Evolutionary conservation across 371 early-diverging fungal genomes (phyloP), one percentile per base, ranked within the genome.

Genomic region (Mortierella sp.): DNA sequence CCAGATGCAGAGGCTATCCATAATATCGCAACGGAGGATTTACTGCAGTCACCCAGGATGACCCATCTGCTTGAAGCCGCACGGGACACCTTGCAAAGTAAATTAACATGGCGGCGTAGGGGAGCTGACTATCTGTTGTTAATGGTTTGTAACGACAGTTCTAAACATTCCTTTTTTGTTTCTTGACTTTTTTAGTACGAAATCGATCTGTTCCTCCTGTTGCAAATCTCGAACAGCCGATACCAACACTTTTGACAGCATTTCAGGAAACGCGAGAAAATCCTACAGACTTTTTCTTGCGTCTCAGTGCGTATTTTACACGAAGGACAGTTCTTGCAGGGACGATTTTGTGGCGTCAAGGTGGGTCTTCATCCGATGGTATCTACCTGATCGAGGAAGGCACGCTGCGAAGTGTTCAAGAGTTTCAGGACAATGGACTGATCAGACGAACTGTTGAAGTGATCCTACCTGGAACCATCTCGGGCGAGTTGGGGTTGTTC

Each of bases 341-440:
- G 7, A 73, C 84, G 26, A 70, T 76, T 5, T 72, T 95, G 30
- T 95, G 94, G 90, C 72, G 67, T 4, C 82, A 87, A 48, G 93
- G 89, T 17, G 76, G 65, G 0, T 85, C 84, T 11, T 73, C 78
- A 0, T 84, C 90, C 3, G 85, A 84, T 14, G 90, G 87, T 34
- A 64, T 95, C 34, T 89, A 92, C 43, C 61, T 96, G 4, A 85
- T 96, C 0, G 95, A 95, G 66, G 81, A 87, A n/a, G 96, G 96
- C 0, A 84, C 90, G 26, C 82, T 95, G 6, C 86, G 87, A 8
- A 86, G 87, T 21, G 63, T 81, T 6, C 86, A 89, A 70, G 75
- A 81, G 41, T 73, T 84, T n/a, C 58, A 63, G 34, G 82, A 83
- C 27, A 82, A 83, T 46, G 80, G 82, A 9, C 41, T 66, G 32